phyloP scores from a whole-genome alignment of 2,329 filamentous ascomycete genomes.

The Cladosporium sp. region DNA sequence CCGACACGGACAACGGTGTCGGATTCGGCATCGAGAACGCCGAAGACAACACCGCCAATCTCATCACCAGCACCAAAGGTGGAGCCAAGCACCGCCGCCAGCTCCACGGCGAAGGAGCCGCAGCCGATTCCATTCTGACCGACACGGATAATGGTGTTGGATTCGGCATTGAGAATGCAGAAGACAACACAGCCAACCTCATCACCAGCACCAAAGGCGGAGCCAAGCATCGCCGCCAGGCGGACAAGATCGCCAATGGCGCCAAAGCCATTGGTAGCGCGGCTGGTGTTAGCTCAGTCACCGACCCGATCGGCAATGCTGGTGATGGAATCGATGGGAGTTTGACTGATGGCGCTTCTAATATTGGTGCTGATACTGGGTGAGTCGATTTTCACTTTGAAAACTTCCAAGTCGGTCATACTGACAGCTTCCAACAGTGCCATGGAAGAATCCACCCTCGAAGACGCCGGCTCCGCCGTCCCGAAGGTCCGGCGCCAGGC shows the following conservation, averaged over 20 bases:
- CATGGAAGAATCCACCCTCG: conserved; percentile 15
- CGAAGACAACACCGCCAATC: conserved; percentile 18
- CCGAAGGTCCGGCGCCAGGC: conserved; percentile 14
- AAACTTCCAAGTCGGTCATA: neutral
- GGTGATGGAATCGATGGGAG: conserved; percentile 14
- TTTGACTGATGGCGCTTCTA: conserved; percentile 12
- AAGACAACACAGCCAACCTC: conserved; percentile 18
- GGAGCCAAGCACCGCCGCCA: neutral
- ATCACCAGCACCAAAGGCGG: conserved; percentile 1
- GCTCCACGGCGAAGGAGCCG: conserved; percentile 20
- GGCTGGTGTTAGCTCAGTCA: conserved; percentile 10
- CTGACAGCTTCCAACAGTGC: neutral
- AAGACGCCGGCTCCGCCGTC: conserved; percentile 12
- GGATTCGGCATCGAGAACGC: conserved; percentile 24
- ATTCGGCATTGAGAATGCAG: conserved; percentile 22
- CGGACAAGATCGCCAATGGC: conserved; percentile 17
- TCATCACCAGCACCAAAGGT: neutral
- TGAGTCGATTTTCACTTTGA: neutral
- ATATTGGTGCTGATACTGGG: conserved; percentile 14
- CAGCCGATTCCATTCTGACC: conserved; percentile 20
- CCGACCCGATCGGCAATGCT: conserved; percentile 7
- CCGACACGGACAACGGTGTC: conserved; percentile 20
- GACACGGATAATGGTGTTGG: conserved; percentile 22
- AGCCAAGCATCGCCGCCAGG: conserved; percentile 8
- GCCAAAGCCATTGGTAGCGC: conserved; percentile 14